A percentile compares a stretch with the other conserved stretches of the same genome.
Evolutionary conservation across 1,139 yeast genomes (phyloP).

Genomic region (Yamadazyma kanchanaburiensis): DNA sequence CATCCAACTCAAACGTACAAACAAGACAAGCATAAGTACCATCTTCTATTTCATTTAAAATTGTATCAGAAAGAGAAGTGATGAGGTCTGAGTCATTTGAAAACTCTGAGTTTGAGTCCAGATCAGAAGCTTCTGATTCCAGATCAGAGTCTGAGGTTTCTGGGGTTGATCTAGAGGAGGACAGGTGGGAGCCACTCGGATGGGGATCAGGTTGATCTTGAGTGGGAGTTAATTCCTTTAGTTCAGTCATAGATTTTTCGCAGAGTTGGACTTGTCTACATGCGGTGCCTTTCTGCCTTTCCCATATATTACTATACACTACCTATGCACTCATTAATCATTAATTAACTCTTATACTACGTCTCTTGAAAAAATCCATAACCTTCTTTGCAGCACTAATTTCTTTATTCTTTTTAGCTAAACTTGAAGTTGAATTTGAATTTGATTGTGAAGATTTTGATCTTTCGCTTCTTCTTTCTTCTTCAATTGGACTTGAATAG

Average conservation of each 20-base stretch:
- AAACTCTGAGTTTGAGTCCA: constrained; percentile 10
- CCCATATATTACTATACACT: too few species aligned
- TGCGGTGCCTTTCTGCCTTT: too few species aligned
- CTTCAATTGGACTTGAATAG: constrained; percentile 16
- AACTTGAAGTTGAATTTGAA: constrained; percentile 5
- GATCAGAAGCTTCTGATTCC: constrained; percentile 2
- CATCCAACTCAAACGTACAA: constrained; percentile 78
- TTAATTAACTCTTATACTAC: constrained; percentile 50
- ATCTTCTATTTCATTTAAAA: constrained; percentile 53
- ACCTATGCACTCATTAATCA: too few species aligned
- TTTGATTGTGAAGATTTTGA: constrained; percentile 3
- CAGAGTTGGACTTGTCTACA: too few species aligned
- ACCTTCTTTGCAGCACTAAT: constrained; percentile 76
- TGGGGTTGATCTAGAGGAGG: too few species aligned
- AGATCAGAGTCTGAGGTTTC: constrained; percentile 3
- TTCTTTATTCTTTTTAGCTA: constrained; percentile 27
- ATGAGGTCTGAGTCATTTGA: too few species aligned
- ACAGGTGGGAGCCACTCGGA: too few species aligned
- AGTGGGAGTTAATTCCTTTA: too few species aligned
- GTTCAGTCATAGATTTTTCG: too few species aligned
- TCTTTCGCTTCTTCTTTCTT: constrained; percentile 2
- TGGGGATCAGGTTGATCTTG: too few species aligned
- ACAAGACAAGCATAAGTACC: constrained; percentile 77
- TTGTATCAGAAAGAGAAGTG: constrained; percentile 37
- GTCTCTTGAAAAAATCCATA: constrained; percentile 77